Evolutionary conservation across 2,329 filamentous ascomycete species (phyloP), one percentile per base, ranked within the genome.

Genomic region (Fusarium subtropicale): DNA sequence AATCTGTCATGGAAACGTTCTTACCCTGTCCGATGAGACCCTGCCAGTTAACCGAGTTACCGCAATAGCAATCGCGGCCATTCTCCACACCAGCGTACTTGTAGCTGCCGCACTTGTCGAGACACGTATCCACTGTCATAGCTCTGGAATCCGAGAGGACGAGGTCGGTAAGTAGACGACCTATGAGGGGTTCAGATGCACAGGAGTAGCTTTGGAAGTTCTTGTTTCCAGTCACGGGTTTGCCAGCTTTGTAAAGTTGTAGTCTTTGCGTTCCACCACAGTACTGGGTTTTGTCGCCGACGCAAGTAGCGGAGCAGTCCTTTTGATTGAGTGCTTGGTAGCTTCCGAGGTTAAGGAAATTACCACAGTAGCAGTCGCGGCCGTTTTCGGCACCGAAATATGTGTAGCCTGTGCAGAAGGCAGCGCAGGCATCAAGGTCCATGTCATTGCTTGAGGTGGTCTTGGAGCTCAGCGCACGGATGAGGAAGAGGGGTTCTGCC

Each of bases 161-260:
- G 39, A 80, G 76, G 0, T 55, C 59, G 2, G 70, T 51, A 5
- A 81, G 71, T 0, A 81, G 65, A 11, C 78, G 77, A 2, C 79
- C 79, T 0, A 65, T 44, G 3, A 73, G 72, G 0, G 80, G 80
- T 55, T 81, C 79, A 0, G 69, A 64, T 1, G 79, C 74, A 39
- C 80, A 81, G 2, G 75, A 76, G 55, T 80, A 79, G 57, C 75
- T 80, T 2, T 78, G 79, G 20, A 79, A 81, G 67, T 80, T 80
- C 39, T 69, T 72, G 58, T 80, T 79, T 2, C 79, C 80, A 0
- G 61, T 71, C 76, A 75, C 54, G 0, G 79, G 78, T 0, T 71
- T 71, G 1, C 72, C 34, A 11, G 58, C 56, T 5, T 70, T 71
- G 63, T 81, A 82, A 0, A 81, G 64, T 22, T 78, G 75, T 2